These are phyloP conservation scores for Blastocystis sp. DNA, from an alignment of 352 stramenopile genomes.

Conservation along the genomic window DNA sequence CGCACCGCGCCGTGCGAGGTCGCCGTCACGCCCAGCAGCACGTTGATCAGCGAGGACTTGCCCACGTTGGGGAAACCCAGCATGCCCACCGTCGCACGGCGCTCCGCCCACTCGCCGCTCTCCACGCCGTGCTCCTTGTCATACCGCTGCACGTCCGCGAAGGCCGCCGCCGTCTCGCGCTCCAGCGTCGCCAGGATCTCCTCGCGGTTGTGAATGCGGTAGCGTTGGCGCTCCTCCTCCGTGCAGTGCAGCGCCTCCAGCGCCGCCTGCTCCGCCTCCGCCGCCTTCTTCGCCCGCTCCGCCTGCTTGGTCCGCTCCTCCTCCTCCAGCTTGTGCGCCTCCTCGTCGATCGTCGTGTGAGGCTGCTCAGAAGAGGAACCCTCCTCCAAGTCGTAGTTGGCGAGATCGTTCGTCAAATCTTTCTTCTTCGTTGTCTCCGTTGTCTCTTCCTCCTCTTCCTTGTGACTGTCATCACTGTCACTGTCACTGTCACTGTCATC, in stretches of 20 bases:
- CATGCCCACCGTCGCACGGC: conserved; percentile 90
- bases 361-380: neutral
- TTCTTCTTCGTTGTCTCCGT: neutral
- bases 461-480: conserved; percentile 73
- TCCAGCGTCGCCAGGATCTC: conserved; percentile 80
- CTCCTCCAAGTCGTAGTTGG: neutral
- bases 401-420: conserved; percentile 1
- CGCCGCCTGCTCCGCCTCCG: neutral
- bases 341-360: neutral
- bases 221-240: conserved; percentile 72
- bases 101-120: conserved; percentile 55
- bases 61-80: conserved; percentile 75
- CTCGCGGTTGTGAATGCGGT: conserved; percentile 78
- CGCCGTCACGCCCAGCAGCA: conserved; percentile 90
- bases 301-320: neutral
- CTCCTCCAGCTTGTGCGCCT: neutral
- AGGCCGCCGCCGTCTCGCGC: conserved; percentile 75
- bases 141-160: neutral
- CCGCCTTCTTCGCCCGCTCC: neutral
- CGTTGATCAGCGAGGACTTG: conserved; percentile 98
- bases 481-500: conserved; percentile 74
- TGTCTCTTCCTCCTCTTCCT: conserved; percentile 70
- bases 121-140: neutral
- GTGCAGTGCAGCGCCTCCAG: neutral
- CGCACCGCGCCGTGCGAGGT: conserved; percentile 87